Base-by-base conservation (phyloP, 805 yeast genomes). In the Kurtzmaniella fragi region DNA sequence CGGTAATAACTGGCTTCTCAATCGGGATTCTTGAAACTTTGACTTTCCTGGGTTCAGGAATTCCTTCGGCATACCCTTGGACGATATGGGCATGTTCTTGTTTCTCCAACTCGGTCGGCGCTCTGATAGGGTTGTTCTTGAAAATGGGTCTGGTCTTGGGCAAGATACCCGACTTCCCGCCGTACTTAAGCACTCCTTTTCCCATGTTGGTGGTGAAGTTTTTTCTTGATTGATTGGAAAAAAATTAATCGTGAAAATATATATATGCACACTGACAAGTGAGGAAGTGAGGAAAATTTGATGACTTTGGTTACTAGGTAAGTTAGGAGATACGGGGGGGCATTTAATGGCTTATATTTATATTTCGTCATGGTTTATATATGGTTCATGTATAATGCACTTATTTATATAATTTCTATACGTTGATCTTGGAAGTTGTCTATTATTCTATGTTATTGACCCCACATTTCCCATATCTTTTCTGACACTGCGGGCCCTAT, bases 61-160 rank as follows among this genome's bases (percentile, higher is more conserved):
- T 74, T 44, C 80, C 83, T 37, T 77, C 79, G 23, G 90, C 95
- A 58, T 80, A 86, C 11, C 89, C 90, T 44, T 62, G 69, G 14
- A 77, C 73, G 40, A 72, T 67, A 28, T 71, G 62, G 27, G 61
- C 45, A 38, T 72, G 73, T 30, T 71, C 69, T 13, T 67, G 72
- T 41, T 45, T 32, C 41, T 68, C 71, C 26, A 66, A 52, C 11
- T 48, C 73, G 44, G 71, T 72, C 43, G 67, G 55, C 25, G 78
- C 81, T 46, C 74, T 72, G 35, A 72, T 68, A 4, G 89, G 86
- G 40, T 77, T 75, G 14, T 56, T 44, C 51, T 80, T 84, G 63
- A 90, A 78, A 25, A 87, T 79, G 30, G 81, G 77, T 52, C 95
- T 80, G 8, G 86, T 80, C 40, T 65, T 70, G 35, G 97, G 97